Conservation (phyloP, 169 alveolate genomes). For the Plasmodium vinckei region DNA sequence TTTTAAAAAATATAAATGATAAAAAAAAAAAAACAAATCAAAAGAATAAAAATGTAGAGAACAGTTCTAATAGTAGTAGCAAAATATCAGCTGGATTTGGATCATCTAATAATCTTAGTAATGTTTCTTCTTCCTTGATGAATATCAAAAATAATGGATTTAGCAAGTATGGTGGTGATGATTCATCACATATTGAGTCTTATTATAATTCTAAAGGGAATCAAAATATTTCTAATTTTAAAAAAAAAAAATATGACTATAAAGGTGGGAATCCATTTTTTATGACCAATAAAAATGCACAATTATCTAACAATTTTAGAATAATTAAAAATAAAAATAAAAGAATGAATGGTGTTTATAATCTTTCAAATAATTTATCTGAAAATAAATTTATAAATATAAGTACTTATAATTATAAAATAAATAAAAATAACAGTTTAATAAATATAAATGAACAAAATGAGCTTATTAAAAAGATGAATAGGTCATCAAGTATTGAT, state of each 20-base stretch:
- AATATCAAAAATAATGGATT: too few species aligned
- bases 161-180: too few species aligned
- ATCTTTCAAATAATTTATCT: not conserved
- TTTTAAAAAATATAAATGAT: conserved; percentile 20
- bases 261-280: not conserved
- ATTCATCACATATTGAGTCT: not conserved
- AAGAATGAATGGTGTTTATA: conserved; percentile 13
- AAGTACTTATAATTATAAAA: not conserved
- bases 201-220: not conserved
- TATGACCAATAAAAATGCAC: conserved; percentile 4
- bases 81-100: too few species aligned
- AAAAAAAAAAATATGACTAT: conserved; percentile 16
- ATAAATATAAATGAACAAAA: conserved; percentile 6
- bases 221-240: not conserved
- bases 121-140: too few species aligned
- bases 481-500: conserved; percentile 43
- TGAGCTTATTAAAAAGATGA: not conserved
- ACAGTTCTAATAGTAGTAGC: not conserved
- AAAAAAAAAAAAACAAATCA: conserved; percentile 17
- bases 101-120: too few species aligned
- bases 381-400: conserved; percentile 10
- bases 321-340: conserved; percentile 13
- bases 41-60: not conserved
- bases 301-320: not conserved
- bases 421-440: not conserved